Percentiles rank a stretch among this genome's conserved stretches.
Conservation (phyloP, 495 filamentous ascomycete genomes). For the Bryoglossum gracile region DNA sequence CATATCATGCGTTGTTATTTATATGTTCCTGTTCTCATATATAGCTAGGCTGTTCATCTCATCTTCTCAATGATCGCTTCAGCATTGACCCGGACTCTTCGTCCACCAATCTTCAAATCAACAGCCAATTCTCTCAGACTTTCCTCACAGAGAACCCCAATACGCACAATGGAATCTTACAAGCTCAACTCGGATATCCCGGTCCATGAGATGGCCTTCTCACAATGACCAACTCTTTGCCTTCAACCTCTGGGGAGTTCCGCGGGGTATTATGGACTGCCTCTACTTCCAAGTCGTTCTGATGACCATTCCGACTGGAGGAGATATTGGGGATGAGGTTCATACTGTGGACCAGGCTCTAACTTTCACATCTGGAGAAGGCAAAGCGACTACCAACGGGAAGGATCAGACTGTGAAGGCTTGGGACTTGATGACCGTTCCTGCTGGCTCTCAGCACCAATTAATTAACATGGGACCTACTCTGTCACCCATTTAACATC, state of each 20-base stretch:
- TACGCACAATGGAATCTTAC: constrained; percentile 13
- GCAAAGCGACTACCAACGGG: constrained; percentile 50
- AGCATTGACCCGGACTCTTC: background rate
- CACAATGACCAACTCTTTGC: constrained; percentile 46
- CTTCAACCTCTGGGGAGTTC: constrained; percentile 47
- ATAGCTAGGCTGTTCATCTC: too few relatives aligned
- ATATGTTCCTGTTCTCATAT: too few relatives aligned
- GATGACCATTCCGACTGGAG: constrained; percentile 56
- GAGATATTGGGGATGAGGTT: constrained; percentile 60
- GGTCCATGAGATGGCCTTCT: constrained; percentile 50
- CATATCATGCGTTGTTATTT: too few relatives aligned
- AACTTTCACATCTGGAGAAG: constrained; percentile 53
- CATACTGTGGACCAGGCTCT: constrained; percentile 54
- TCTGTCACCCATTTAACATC: constrained; percentile 34
- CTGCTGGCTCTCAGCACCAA: constrained; percentile 59
- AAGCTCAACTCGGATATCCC: constrained; percentile 34
- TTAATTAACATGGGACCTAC: constrained; percentile 52
- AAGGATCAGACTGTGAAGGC: constrained; percentile 51
- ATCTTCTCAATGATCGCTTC: background rate
- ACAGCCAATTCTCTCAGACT: background rate
- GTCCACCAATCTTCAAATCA: background rate
- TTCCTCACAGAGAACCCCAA: background rate
- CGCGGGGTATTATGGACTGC: constrained; percentile 54
- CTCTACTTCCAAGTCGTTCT: constrained; percentile 56
- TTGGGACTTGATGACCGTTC: constrained; percentile 55